Percentiles rank a stretch among this genome's conserved stretches.
Conservation (phyloP, 345 rosid species). For the Nasturtium officinale region DNA sequence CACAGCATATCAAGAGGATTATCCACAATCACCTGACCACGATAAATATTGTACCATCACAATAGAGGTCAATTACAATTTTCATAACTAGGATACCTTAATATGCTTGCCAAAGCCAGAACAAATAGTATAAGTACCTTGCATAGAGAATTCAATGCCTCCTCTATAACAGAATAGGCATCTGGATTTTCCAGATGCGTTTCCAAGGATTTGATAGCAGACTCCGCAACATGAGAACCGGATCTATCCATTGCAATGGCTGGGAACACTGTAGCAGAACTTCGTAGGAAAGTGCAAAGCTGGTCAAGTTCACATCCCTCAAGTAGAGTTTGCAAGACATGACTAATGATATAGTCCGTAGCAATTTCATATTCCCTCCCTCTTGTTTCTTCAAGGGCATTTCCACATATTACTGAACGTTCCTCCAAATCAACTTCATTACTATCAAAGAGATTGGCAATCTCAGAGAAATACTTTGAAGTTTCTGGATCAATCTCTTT, state of each 20-base stretch:
- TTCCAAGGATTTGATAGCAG: conserved; percentile 83
- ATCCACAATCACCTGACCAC: conserved; percentile 61
- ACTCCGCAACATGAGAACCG: conserved; percentile 95
- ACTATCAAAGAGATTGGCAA: conserved; percentile 80
- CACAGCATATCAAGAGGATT: conserved; percentile 71
- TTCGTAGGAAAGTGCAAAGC: conserved; percentile 75
- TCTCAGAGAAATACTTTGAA: conserved; percentile 76
- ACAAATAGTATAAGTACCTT: conserved; percentile 53
- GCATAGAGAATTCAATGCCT: conserved; percentile 66
- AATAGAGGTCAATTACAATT: conserved; percentile 1
- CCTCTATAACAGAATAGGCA: conserved; percentile 64
- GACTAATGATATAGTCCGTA: conserved; percentile 88
- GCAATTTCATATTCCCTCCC: conserved; percentile 87
- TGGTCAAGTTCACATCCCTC: conserved; percentile 86
- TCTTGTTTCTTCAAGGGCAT: conserved; percentile 83
- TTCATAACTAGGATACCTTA: conserved; percentile 11
- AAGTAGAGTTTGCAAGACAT: conserved; percentile 77
- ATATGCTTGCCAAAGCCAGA: not conserved
- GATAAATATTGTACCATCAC: conserved; percentile 18
- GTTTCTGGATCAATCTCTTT: conserved; percentile 87
- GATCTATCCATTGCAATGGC: conserved; percentile 88
- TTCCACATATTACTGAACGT: conserved; percentile 66
- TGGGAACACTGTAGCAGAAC: conserved; percentile 66
- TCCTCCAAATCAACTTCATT: conserved; percentile 75
- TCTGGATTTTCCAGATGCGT: conserved; percentile 73